Evolutionary conservation across 345 rosid species (phyloP), one percentile per base, ranked within the genome.

Genomic region (Acer yangbiense): DNA sequence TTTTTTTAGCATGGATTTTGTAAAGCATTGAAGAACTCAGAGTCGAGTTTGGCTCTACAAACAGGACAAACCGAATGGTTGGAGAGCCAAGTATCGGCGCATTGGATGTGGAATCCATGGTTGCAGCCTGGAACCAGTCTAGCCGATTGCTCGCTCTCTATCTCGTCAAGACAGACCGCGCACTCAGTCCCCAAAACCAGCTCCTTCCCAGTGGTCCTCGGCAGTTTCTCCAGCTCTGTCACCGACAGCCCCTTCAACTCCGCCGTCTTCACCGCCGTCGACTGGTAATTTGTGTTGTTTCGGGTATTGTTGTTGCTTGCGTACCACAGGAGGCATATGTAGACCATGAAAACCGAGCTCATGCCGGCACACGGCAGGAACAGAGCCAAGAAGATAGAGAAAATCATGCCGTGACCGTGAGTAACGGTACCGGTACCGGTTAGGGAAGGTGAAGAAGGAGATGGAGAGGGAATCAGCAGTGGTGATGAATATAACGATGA

Each of bases 81-180:
- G 0, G 86, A 83, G n/a, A 95, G 92, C 98, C 98, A 95, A 71
- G 93, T 76, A 79, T 95, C 98, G 6, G 88, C 92, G 69, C 98
- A 95, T 46, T 88, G 71, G 67, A 87, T 80, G 77, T 95, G 98
- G 68, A 93, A 95, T 18, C 98, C 95, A 62, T 95, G 97, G 78
- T 88, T 91, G 75, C 98, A 93, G 27, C 95, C 94, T 18, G 98
- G 98, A 63, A 95, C 86, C 72, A 89, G 16, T 41, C 98, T 82
- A 12, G 89, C 92, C 52, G 83, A 77, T 68, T 95, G 87, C 57
- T 88, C 89, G 4, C 57, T 72, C 44, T 82, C 97, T 16, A 95
- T 85, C 75, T 93, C 91, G 63, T 93, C 97, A 9, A 95, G 90
- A 61, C 98, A 95, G 18, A 95, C 89, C 2, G 98, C 91, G 60